Evolutionary conservation across 78 protist genomes (phyloP).

Genomic region (Dictyostelium purpureum): DNA sequence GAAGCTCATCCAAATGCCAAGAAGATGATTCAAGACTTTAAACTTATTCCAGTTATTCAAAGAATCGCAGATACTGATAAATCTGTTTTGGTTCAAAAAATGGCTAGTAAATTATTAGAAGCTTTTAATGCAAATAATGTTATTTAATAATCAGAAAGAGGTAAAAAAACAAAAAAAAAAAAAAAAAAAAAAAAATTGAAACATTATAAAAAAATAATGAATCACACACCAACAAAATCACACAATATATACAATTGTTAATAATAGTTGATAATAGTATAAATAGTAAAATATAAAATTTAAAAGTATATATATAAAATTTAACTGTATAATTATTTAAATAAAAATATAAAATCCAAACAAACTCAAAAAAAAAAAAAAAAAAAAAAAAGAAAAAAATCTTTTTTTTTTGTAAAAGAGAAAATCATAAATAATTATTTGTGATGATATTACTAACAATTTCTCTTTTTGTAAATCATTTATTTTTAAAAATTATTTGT

Average conservation of each 20-base stretch:
- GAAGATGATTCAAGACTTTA: conserved; percentile 71
- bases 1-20: conserved; percentile 73
- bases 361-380: no score
- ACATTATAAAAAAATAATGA: no score
- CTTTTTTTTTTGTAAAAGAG: no score
- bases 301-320: no score
- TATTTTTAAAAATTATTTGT: no score
- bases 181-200: not conserved
- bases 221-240: not conserved
- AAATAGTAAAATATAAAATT: not conserved
- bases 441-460: no score
- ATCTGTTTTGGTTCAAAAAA: conserved; percentile 56
- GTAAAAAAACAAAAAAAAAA: not conserved
- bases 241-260: no score
- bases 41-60: conserved; percentile 63
- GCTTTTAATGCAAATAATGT: conserved; percentile 74
- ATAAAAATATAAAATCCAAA: no score
- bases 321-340: no score
- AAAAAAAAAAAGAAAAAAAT: no score
- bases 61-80: conserved; percentile 55
- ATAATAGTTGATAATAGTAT: not conserved
- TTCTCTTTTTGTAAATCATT: no score
- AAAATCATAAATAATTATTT: no score
- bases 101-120: conserved; percentile 58
- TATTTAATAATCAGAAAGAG: conserved; percentile 2